Percentiles rank a stretch among this genome's conserved stretches.
Evolutionary conservation across 2,329 filamentous ascomycete genomes (phyloP).

Genomic region (Fusarium humuli): DNA sequence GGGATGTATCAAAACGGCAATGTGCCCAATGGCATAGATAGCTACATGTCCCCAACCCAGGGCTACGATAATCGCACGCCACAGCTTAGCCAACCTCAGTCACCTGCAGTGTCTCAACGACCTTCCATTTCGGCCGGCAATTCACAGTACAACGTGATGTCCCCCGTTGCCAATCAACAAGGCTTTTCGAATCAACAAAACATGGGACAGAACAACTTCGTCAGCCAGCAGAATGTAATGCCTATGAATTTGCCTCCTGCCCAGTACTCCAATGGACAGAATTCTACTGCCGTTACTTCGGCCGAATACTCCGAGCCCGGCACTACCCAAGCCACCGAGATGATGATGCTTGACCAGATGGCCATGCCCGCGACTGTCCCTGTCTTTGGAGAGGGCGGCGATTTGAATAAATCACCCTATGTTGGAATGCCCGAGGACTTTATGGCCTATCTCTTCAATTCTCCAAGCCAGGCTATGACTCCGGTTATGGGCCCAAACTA

Average conservation of each 20-base stretch:
- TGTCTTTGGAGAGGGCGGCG: slow-evolving; percentile 85
- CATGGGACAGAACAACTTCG: slow-evolving; percentile 64
- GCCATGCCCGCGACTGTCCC: slow-evolving; percentile 77
- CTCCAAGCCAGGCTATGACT: slow-evolving; percentile 51
- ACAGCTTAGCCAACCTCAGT: slow-evolving; percentile 47
- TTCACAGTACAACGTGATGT: slow-evolving; percentile 64
- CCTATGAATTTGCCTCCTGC: slow-evolving; percentile 72
- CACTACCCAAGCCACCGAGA: slow-evolving; percentile 61
- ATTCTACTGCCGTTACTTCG: slow-evolving; percentile 48
- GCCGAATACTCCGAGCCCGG: slow-evolving; percentile 61
- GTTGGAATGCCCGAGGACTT: slow-evolving; percentile 87
- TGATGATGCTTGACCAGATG: slow-evolving; percentile 73
- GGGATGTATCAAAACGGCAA: slow-evolving; percentile 43
- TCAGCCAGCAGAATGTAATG: slow-evolving; percentile 70
- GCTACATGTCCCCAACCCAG: slow-evolving; percentile 56
- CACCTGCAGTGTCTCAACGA: slow-evolving; percentile 57
- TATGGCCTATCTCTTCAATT: slow-evolving; percentile 84
- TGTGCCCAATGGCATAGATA: slow-evolving; percentile 54
- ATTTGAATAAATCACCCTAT: slow-evolving; percentile 85
- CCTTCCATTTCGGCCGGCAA: slow-evolving; percentile 61
- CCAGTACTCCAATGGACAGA: slow-evolving; percentile 59
- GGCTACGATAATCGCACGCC: slow-evolving; percentile 49
- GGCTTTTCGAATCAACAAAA: slow-evolving; percentile 61
- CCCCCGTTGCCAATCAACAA: slow-evolving; percentile 63
- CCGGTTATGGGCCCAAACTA: slow-evolving; percentile 59